Evolutionary conservation across 805 yeast genomes (phyloP), one percentile per base, ranked within the genome.

Genomic region (Myxozyma sirexii): DNA sequence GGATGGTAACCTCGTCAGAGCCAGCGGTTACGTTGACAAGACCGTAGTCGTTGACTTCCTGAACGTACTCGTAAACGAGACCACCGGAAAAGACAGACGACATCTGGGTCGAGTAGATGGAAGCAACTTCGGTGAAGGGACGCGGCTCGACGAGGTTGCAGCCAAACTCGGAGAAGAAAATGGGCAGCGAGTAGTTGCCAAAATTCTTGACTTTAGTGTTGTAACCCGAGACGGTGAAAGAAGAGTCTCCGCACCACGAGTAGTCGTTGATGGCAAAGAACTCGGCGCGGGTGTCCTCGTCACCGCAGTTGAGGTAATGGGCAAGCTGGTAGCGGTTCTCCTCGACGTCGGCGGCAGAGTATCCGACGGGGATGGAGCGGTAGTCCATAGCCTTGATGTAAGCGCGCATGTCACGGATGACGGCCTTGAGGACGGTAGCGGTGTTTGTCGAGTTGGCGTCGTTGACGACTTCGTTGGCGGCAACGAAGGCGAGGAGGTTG

Each of bases 401-500:
- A 17, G 79, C 70, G 76, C 89, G 92, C 71, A 82, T 81, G 73
- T 93, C 99, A 75, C 99, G 86, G 63, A 94, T 81, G 17, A 98
- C 97, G 31, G 98, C 97, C 80, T 93, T 94, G 58, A 94, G 96
- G 75, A 85, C 93, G 1, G 97, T 90, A 29, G 97, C 91, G 33
- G 97, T 89, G 67, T 84, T 86, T 13, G 97, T 88, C 57, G 90
- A 83, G 75, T 90, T 92, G 50, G 90, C 77, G 45, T 75, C 76
- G 75, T 92, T 93, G 61, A 93, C 84, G 55, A 94, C 98, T 80
- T 93, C 99, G 76, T 94, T 94, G 63, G 98, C 99, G 29, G 98
- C 98, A 76, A 93, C 92, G 81, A 90, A 92, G 1, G 98, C 99
- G 64, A 93, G 79, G 19, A 90, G 82, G 75, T 93, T 93, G 49